Conservation (phyloP, 176 grass and related monocot species). For the Luzula sylvatica region DNA sequence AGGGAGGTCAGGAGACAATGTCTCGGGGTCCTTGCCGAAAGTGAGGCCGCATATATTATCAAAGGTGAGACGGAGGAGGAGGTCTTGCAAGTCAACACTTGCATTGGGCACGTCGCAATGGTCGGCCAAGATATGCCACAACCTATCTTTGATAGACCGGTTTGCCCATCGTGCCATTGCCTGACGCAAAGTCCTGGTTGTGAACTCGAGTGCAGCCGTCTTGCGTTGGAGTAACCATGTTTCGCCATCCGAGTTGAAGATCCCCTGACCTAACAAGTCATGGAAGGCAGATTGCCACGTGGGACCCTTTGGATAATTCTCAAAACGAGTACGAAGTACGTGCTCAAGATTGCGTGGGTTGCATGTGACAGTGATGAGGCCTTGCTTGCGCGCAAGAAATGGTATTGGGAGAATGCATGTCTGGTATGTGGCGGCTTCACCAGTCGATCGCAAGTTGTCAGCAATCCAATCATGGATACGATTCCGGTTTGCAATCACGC, state of each 20-base stretch:
- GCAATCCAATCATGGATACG: slow-evolving; percentile 93
- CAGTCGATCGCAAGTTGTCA: slow-evolving; percentile 67
- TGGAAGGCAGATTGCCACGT: slow-evolving; percentile 85
- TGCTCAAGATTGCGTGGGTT: slow-evolving; percentile 94
- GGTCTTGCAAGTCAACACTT: slow-evolving; percentile 81
- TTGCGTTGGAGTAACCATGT: slow-evolving; percentile 96
- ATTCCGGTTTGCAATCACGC: slow-evolving; percentile 47
- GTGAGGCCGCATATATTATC: slow-evolving; percentile 97
- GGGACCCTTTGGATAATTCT: slow-evolving; percentile 96
- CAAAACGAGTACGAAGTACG: slow-evolving; percentile 78
- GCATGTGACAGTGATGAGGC: slow-evolving; percentile 86
- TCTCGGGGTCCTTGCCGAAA: slow-evolving; percentile 90
- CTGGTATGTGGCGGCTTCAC: slow-evolving; percentile 69
- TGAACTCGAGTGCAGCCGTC: slow-evolving; percentile 95
- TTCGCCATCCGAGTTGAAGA: slow-evolving; percentile 97
- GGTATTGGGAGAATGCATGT: slow-evolving; percentile 83
- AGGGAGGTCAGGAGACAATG: slow-evolving; percentile 44
- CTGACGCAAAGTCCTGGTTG: slow-evolving; percentile 74
- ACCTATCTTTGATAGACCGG: slow-evolving; percentile 59
- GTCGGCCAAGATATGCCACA: slow-evolving; percentile 62
- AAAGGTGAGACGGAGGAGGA: slow-evolving; percentile 83
- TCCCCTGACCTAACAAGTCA: slow-evolving; percentile 87
- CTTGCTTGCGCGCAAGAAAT: slow-evolving; percentile 59
- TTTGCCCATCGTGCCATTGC: slow-evolving; percentile 89
- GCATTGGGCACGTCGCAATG: slow-evolving; percentile 21